Base-by-base conservation (phyloP, 768 basidiomycete species). In the Macrolepiota dolichaula region DNA sequence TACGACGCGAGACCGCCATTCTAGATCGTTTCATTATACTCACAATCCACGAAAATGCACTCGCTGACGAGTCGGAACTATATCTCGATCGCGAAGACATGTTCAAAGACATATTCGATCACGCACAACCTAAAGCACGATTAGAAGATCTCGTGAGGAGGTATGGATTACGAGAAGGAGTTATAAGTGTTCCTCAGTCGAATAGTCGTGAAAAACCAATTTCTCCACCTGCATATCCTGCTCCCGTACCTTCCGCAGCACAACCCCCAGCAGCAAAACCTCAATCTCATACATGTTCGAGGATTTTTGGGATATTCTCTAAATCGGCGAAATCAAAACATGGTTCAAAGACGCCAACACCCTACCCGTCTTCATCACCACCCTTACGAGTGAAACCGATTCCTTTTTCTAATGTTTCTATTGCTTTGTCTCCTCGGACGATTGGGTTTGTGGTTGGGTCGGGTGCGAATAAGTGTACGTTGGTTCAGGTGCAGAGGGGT, bases 1-100 rank as follows among this genome's bases (percentile, higher is more conserved):
- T n/a, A n/a, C 91, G 92, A 67, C 85, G 91, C 63, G 92, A 94
- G 69, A 91, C 91, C 0, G 72, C 75, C 58, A 80, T 88, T 15
- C 81, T 94, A 19, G 92, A 94, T 75, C 79, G 81, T 60, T 93
- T 90, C 78, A 88, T 94, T 51, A 84, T 85, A 2, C 81, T 94
- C 67, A 90, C 89, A 72, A 87, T 90, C 55, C 85, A 83, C 24
- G 88, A 93, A 68, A 92, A 94, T 72, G 80, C 92, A 47, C 86
- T 87, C 78, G 75, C 79, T 44, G 91, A 92, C 72, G 88, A 91
- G 51, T 80, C 82, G 1, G 84, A 85, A 68, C 79, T 93, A 25
- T 90, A 94, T 65, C 82, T 91, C 51, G 87, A 88, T 66, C 79
- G 87, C 13, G 86, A 88, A 57, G 91, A 92, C 70, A 79, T 82